Evolutionary conservation across 805 yeast genomes (phyloP).

Genomic region (Ogataea paradorogensis): DNA sequence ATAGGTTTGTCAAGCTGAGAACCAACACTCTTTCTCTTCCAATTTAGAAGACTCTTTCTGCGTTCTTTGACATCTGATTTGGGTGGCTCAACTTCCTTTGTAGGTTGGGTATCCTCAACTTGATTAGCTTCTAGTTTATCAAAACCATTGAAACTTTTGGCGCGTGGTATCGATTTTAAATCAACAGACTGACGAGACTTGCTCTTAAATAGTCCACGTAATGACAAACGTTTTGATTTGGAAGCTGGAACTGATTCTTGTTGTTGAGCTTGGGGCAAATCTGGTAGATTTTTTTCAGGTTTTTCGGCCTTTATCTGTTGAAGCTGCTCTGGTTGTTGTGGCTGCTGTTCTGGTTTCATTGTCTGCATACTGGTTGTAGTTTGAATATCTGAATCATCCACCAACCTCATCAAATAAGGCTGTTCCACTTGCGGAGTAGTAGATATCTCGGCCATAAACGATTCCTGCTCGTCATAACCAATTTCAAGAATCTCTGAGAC

Average conservation of each 20-base stretch:
- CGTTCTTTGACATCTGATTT: slow-evolving; percentile 20
- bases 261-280: neutral
- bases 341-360: neutral
- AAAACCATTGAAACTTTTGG: slow-evolving; percentile 22
- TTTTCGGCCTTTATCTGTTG: neutral
- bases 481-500: slow-evolving; percentile 20
- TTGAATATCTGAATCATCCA: slow-evolving; percentile 13
- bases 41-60: slow-evolving; percentile 29
- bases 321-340: neutral
- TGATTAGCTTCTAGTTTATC: slow-evolving; percentile 4
- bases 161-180: slow-evolving; percentile 2
- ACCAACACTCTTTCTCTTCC: slow-evolving; percentile 31
- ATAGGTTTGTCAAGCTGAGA: slow-evolving; percentile 3
- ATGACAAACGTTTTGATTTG: slow-evolving; percentile 23
- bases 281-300: slow-evolving; percentile 4
- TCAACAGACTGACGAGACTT: slow-evolving; percentile 3
- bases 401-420: slow-evolving; percentile 27
- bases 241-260: neutral
- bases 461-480: slow-evolving; percentile 29
- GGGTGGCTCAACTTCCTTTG: neutral
- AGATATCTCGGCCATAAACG: slow-evolving; percentile 7
- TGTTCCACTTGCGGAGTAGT: slow-evolving; percentile 9
- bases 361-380: slow-evolving; percentile 9
- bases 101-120: neutral
- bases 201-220: slow-evolving; percentile 29